These are phyloP conservation scores for Tetrahymena borealis DNA, from an alignment of 73 alveolate genomes.

Conservation along the genomic window DNA sequence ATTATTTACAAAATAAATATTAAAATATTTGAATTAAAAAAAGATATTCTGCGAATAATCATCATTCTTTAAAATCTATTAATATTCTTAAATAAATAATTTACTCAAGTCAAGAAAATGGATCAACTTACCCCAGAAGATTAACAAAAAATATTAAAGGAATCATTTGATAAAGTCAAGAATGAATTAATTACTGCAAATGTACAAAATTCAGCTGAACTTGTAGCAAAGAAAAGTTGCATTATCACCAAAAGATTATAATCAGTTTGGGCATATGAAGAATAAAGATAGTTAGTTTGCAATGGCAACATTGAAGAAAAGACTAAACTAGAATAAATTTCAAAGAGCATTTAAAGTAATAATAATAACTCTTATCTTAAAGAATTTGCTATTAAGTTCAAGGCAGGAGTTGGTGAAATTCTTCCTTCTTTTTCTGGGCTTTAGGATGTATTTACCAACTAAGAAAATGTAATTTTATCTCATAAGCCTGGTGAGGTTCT, in stretches of 20 bases:
- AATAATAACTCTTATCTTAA: not conserved
- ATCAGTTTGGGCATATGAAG: not conserved
- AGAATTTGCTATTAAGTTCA: not conserved
- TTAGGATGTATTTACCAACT: not conserved
- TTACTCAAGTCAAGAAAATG: not conserved
- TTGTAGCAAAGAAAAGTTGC: not conserved
- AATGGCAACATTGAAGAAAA: not conserved
- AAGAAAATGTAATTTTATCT: not conserved
- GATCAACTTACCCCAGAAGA: not conserved
- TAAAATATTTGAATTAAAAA: not conserved
- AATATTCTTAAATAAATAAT: not conserved
- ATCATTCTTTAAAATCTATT: not conserved
- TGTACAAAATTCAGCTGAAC: not conserved
- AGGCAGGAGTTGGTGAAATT: not conserved
- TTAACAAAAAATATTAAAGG: not conserved
- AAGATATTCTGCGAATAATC: not conserved
- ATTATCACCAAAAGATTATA: not conserved
- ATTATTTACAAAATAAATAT: too few species aligned
- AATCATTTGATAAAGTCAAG: not conserved
- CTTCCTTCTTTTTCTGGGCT: not conserved
- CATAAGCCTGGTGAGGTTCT: constrained; percentile 18
- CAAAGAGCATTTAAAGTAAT: not conserved
- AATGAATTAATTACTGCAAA: not conserved
- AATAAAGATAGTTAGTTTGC: not conserved
- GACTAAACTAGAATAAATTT: not conserved